A percentile compares a stretch with the other conserved stretches of the same genome.
Evolutionary conservation across 805 yeast species (phyloP).

Genomic region (Monosporozyma solicola): DNA sequence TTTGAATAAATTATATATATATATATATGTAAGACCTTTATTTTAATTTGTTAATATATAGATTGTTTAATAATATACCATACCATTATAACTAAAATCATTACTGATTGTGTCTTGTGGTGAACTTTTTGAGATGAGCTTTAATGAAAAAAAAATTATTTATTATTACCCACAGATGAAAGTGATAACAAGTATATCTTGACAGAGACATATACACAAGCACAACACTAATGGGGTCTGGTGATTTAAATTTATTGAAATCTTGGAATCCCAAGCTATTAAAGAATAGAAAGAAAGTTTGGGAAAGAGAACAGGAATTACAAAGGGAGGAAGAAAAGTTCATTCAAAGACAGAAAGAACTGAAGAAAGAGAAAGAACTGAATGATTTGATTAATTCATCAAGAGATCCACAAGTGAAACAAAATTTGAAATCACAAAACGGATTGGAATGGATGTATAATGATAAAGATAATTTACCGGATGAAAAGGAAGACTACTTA

Average conservation of each 20-base stretch:
- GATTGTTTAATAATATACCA: background rate
- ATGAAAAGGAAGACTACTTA: slow-evolving; percentile 15
- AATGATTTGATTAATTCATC: slow-evolving; percentile 45
- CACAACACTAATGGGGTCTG: slow-evolving; percentile 34
- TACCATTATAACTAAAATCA: background rate
- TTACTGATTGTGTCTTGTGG: background rate
- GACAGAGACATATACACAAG: too few relatives aligned
- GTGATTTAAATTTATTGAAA: slow-evolving; percentile 81
- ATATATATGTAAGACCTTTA: background rate
- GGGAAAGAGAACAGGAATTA: slow-evolving; percentile 73
- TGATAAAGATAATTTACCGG: slow-evolving; percentile 17
- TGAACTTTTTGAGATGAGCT: background rate
- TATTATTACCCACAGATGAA: background rate
- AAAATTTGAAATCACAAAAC: slow-evolving; percentile 17
- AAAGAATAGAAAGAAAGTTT: slow-evolving; percentile 76
- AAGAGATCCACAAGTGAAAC: slow-evolving; percentile 23
- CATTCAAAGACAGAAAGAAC: slow-evolving; percentile 54
- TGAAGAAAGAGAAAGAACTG: slow-evolving; percentile 51
- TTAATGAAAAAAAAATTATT: background rate
- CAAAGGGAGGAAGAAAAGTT: slow-evolving; percentile 60
- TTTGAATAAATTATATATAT: background rate
- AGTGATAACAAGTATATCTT: background rate
- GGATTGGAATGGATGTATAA: slow-evolving; percentile 87
- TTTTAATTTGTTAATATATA: background rate
- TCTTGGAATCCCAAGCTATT: slow-evolving; percentile 93